A percentile compares a stretch with the other conserved stretches of the same genome.
phyloP scores from a whole-genome alignment of 164 flowering plant genomes.

The Liriodendron chinense region DNA sequence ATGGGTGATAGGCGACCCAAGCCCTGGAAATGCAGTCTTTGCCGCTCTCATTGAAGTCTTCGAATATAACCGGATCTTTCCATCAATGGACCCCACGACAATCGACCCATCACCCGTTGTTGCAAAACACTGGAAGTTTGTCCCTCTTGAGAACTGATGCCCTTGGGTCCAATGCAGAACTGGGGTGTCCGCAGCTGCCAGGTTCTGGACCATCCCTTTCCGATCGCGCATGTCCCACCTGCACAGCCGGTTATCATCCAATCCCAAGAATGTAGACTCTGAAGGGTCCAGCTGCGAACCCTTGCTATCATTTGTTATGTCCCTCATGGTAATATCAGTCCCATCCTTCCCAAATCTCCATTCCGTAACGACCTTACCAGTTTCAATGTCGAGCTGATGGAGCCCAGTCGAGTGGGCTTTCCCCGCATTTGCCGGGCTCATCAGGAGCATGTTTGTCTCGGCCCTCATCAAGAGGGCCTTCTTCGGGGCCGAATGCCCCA shows the following conservation, averaged over 20 bases:
- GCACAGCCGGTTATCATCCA: slow-evolving; percentile 87
- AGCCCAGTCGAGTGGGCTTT: slow-evolving; percentile 61
- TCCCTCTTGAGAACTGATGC: slow-evolving; percentile 87
- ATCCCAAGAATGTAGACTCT: slow-evolving; percentile 86
- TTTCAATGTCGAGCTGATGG: slow-evolving; percentile 85
- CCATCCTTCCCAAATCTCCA: slow-evolving; percentile 97
- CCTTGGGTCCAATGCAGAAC: slow-evolving; percentile 93
- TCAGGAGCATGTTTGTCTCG: slow-evolving; percentile 83
- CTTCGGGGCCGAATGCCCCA: slow-evolving; percentile 37
- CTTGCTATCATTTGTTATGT: slow-evolving; percentile 74
- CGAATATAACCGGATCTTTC: slow-evolving; percentile 91
- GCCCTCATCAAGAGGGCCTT: slow-evolving; percentile 86
- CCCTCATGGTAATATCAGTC: slow-evolving; percentile 75
- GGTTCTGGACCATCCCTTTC: slow-evolving; percentile 75
- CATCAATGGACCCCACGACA: slow-evolving; percentile 95
- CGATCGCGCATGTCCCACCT: slow-evolving; percentile 96
- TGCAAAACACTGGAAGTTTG: slow-evolving; percentile 92
- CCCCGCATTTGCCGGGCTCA: slow-evolving; percentile 65
- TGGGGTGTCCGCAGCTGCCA: slow-evolving; percentile 47
- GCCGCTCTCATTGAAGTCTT: slow-evolving; percentile 87
- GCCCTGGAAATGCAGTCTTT: slow-evolving; percentile 97
- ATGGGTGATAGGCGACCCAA: slow-evolving; percentile 91
- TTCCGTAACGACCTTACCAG: slow-evolving; percentile 78
- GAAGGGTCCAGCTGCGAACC: slow-evolving; percentile 93
- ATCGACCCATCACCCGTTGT: slow-evolving; percentile 95